Evolutionary conservation across 345 rosid genomes (phyloP).

Genomic region (Gossypioides kirkii): DNA sequence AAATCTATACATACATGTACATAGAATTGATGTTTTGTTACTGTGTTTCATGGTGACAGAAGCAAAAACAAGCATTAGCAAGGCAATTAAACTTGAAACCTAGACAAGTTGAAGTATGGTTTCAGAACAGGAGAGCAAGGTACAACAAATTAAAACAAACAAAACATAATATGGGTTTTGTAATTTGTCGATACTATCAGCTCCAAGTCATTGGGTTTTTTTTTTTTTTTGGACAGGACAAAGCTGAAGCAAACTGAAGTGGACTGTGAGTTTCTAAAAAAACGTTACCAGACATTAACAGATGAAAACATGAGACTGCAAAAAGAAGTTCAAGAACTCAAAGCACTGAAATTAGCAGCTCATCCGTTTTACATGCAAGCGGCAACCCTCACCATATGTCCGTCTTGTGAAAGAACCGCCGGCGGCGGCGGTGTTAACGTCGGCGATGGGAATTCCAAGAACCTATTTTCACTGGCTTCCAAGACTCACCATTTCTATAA

Average conservation of each 20-base stretch:
- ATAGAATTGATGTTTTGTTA: background rate
- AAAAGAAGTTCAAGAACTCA: slow-evolving; percentile 81
- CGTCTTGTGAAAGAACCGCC: slow-evolving; percentile 66
- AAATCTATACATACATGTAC: background rate
- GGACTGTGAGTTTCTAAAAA: slow-evolving; percentile 86
- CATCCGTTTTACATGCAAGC: slow-evolving; percentile 75
- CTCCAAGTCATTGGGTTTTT: background rate
- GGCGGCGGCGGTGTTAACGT: slow-evolving; percentile 18
- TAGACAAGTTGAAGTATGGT: slow-evolving; percentile 99
- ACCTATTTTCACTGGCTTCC: slow-evolving; percentile 45
- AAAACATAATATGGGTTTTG: background rate
- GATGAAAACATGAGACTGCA: slow-evolving; percentile 92
- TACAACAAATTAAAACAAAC: slow-evolving; percentile 14
- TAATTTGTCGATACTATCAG: too few species aligned
- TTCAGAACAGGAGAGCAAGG: slow-evolving; percentile 99
- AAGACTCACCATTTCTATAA: slow-evolving; percentile 55
- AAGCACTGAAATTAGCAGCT: slow-evolving; percentile 47
- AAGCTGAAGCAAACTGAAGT: slow-evolving; percentile 97
- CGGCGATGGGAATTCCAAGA: slow-evolving; percentile 27
- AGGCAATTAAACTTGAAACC: slow-evolving; percentile 82
- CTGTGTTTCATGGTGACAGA: slow-evolving; percentile 37
- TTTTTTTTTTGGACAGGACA: slow-evolving; percentile 45
- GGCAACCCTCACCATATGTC: slow-evolving; percentile 68
- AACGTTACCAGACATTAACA: slow-evolving; percentile 77
- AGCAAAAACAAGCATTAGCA: slow-evolving; percentile 88